These are phyloP conservation scores for Fusarium luffae DNA, from an alignment of 2,329 filamentous ascomycete species.

Conservation along the genomic window DNA sequence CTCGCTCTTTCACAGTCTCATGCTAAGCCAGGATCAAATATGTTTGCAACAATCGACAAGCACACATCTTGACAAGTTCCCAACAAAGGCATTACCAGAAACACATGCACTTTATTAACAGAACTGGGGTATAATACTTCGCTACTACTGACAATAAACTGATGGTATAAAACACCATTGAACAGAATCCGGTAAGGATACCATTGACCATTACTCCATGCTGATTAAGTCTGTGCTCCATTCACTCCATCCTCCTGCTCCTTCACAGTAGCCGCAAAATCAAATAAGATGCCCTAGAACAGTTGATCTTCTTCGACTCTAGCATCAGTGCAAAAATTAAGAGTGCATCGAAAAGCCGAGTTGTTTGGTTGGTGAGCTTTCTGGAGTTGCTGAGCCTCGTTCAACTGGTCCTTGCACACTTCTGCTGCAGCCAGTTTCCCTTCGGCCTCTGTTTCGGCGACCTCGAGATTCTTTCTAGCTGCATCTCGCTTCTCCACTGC, in stretches of 20 bases:
- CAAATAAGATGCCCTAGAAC: background rate
- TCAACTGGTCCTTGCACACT: background rate
- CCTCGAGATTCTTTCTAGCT: too few species aligned
- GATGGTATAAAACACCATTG: too few species aligned
- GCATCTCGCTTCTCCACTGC: too few species aligned
- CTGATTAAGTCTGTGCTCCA: background rate
- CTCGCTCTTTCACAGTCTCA: background rate
- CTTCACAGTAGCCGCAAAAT: background rate
- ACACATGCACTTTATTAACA: too few species aligned
- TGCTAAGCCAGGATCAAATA: accelerated
- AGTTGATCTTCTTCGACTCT: background rate
- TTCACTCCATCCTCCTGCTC: background rate
- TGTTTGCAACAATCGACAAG: background rate
- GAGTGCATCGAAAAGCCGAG: background rate
- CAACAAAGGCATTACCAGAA: too few species aligned
- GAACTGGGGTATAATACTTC: background rate
- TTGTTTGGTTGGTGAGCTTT: background rate
- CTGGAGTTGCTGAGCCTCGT: background rate
- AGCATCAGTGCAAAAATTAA: background rate
- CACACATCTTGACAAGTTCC: background rate
- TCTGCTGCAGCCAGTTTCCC: too few species aligned
- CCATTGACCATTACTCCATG: too few species aligned
- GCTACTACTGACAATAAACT: background rate
- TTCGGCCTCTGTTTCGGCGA: background rate
- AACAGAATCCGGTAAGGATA: background rate